Percentiles rank a stretch among this genome's conserved stretches.
These are phyloP conservation scores for Aspergillus neoniger DNA, from an alignment of 2,329 filamentous ascomycete genomes.

Conservation along the genomic window DNA sequence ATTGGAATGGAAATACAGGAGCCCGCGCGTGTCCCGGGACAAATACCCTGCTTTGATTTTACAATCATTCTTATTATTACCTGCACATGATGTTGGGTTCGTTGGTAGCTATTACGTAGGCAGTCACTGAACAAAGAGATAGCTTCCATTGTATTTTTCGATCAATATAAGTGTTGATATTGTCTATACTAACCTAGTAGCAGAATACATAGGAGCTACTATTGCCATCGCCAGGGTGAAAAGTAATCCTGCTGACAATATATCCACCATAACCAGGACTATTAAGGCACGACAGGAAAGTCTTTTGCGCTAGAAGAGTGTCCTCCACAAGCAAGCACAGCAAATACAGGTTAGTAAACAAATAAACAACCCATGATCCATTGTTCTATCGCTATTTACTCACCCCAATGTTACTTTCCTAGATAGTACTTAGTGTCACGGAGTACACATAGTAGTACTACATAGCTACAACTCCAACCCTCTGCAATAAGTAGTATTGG, in stretches of 20 bases:
- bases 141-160: not conserved
- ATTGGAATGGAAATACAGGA: slow-evolving; percentile 1
- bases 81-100: not conserved
- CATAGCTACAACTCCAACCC: no score
- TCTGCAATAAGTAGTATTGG: no score
- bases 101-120: not conserved
- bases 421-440: no score
- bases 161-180: not conserved
- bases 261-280: no score
- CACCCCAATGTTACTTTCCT: not conserved
- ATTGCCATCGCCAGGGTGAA: no score
- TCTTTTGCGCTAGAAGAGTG: not conserved
- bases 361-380: not conserved
- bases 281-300: not conserved
- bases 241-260: no score
- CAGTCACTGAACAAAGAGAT: not conserved
- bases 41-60: slow-evolving; percentile 11
- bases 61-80: not conserved
- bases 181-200: not conserved
- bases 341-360: not conserved
- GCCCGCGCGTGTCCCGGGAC: not conserved
- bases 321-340: no score
- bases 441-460: no score
- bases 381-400: not conserved
- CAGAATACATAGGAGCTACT: no score